phyloP scores from a whole-genome alignment of 352 stramenopile genomes.

The Saprolegnia parasitica region DNA sequence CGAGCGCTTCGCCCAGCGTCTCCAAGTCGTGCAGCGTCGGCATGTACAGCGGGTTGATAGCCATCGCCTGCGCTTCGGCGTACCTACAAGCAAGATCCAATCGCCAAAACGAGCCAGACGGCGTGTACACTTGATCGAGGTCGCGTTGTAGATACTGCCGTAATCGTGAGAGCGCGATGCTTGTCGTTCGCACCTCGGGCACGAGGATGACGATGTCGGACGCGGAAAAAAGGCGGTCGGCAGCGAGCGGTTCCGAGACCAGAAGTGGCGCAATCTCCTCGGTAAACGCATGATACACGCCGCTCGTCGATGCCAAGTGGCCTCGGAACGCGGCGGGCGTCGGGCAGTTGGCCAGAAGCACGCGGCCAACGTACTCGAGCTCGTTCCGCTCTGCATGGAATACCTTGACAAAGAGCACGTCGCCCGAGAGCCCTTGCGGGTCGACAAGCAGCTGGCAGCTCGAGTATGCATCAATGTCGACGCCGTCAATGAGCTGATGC shows the following conservation, averaged over 20 bases:
- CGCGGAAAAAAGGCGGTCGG: conserved; percentile 35
- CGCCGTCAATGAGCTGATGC: conserved; percentile 59
- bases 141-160: conserved; percentile 42
- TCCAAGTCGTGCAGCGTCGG: conserved; percentile 63
- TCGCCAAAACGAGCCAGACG: too few species aligned
- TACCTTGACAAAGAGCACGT: conserved; percentile 66
- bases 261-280: conserved; percentile 70
- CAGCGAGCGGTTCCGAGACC: conserved; percentile 44
- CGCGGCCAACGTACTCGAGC: conserved; percentile 45
- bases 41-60: conserved; percentile 27
- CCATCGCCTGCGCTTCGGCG: conserved; percentile 36
- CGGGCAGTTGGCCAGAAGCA: conserved; percentile 36
- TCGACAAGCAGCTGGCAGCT: conserved; percentile 76
- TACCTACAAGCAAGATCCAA: conserved; percentile 33
- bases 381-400: conserved; percentile 40
- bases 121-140: background rate
- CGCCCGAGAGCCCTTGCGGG: conserved; percentile 35
- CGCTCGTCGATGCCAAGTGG: conserved; percentile 34
- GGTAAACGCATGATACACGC: conserved; percentile 35
- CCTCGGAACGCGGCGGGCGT: conserved; percentile 44
- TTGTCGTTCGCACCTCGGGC: conserved; percentile 29
- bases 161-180: too few species aligned
- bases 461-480: conserved; percentile 81
- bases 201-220: conserved; percentile 71
- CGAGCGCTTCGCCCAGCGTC: conserved; percentile 53